Conservation (phyloP, 805 yeast species). For the Hanseniaspora pseudoguilliermondii region DNA sequence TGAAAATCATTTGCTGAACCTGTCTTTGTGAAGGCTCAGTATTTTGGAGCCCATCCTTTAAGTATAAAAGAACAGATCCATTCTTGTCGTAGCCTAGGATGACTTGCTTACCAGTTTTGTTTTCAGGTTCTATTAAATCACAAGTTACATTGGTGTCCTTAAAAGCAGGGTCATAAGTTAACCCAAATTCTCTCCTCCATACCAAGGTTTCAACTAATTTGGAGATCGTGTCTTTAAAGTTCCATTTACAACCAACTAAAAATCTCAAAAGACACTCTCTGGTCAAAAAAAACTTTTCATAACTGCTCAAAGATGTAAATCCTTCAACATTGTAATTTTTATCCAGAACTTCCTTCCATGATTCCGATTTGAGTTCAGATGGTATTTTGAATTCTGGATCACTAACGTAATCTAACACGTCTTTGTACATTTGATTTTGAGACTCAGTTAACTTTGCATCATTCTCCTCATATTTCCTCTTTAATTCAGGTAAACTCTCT, state of each 20-base stretch:
- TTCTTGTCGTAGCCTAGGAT: slow-evolving; percentile 43
- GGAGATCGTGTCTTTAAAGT: slow-evolving; percentile 32
- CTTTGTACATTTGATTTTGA: slow-evolving; percentile 17
- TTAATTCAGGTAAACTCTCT: background rate
- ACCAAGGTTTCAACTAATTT: slow-evolving; percentile 36
- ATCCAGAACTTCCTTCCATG: slow-evolving; percentile 1
- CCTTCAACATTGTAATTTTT: slow-evolving; percentile 30
- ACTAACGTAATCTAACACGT: slow-evolving; percentile 18
- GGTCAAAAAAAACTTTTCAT: slow-evolving; percentile 31
- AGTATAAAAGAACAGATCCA: slow-evolving; percentile 40
- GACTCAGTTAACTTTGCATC: slow-evolving; percentile 16
- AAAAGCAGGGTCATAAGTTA: slow-evolving; percentile 30
- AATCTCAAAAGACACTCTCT: slow-evolving; percentile 42
- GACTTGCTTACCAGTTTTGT: slow-evolving; percentile 42
- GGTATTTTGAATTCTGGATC: slow-evolving; percentile 18
- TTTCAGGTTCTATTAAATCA: slow-evolving; percentile 36
- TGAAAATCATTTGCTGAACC: slow-evolving; percentile 44
- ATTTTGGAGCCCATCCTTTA: slow-evolving; percentile 44
- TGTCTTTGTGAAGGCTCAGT: slow-evolving; percentile 40
- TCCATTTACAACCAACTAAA: slow-evolving; percentile 42
- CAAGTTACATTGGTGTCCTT: slow-evolving; percentile 27
- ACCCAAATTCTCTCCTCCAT: slow-evolving; percentile 46
- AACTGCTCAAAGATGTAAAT: slow-evolving; percentile 26
- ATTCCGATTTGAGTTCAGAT: slow-evolving; percentile 12
- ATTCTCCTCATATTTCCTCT: slow-evolving; percentile 6